phyloP scores from a whole-genome alignment of 768 basidiomycete genomes.

The Naganishia vaughanmartiniae region DNA sequence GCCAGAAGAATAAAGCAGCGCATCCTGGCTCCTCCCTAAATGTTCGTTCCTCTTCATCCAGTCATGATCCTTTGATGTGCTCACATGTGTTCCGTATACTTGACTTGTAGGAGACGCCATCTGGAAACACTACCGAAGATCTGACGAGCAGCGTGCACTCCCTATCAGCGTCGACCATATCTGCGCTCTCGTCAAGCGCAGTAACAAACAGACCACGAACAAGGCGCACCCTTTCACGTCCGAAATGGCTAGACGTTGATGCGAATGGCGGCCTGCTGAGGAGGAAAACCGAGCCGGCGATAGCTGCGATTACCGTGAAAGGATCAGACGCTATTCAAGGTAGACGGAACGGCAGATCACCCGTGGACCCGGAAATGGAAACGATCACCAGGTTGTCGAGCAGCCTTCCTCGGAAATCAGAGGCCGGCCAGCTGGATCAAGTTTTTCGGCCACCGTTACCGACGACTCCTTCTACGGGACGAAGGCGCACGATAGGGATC shows the following conservation, averaged over 20 bases:
- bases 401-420: not conserved
- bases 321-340: conserved; percentile 2
- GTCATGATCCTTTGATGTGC: not conserved
- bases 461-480: not conserved
- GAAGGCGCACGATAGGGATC: conserved; percentile 2
- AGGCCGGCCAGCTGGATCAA: not conserved
- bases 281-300: conserved; percentile 10
- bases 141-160: no score
- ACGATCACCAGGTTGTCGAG: not conserved
- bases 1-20: not conserved
- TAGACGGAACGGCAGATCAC: not conserved
- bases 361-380: conserved; percentile 1
- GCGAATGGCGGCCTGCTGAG: conserved; percentile 9
- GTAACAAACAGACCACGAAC: conserved; percentile 3
- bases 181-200: not conserved
- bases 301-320: conserved; percentile 8
- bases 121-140: not conserved
- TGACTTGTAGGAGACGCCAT: not conserved
- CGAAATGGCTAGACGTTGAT: conserved; percentile 23
- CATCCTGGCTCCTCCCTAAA: not conserved
- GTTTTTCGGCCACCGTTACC: not conserved
- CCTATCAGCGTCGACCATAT: not conserved
- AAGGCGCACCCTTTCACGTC: not conserved
- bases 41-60: not conserved
- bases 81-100: not conserved